Evolutionary conservation across 2,329 filamentous ascomycete species (phyloP), one percentile per base, ranked within the genome.

Genomic region (Aphanoascus verrucosus): DNA sequence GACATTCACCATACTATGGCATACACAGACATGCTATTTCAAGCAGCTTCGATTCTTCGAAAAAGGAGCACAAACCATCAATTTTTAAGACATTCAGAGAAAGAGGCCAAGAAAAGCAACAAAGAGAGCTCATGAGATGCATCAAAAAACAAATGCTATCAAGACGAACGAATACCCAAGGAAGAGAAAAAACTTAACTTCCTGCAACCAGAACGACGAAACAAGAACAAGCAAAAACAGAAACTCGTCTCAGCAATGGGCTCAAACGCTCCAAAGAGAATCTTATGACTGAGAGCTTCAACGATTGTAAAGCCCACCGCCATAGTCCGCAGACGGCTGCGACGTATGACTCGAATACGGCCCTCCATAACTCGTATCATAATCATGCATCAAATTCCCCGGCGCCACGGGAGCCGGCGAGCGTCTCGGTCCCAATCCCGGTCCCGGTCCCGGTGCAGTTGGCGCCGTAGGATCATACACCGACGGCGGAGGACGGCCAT

Each of bases 281-380:
- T 28, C 15, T 37, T 23, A 23, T 38, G 3, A 11, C 35, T n/a
- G n/a, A n/a, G n/a, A 20, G 7, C 9, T 23, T 53, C 44, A 53
- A 23, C 51, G 51, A 32, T 47, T 44, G 32, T 53, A 49, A 1
- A 17, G 41, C 9, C 49, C 52, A 23, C 45, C 52, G 20, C 51
- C 49, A 52, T 57, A 55, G 23, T 55, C 42, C 34, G 41, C 43
- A n/a, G 49, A 45, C 14, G 41, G 48, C 35, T 52, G 47, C 9
- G 49, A 41, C 19, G 40, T 48, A 37, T 52, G 57, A 5, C n/a
- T n/a, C n/a, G 64, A 67, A 52, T 71, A 69, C 7, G 69, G 64
- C 17, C 69, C 68, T 7, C 66, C 66, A 49, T 74, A 74, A 55
- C 67, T 64, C 32, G 70, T 72, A 54, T 67, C 68, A 57, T 67